Base-by-base conservation (phyloP, 164 flowering plant species). In the Macadamia tetraphylla region DNA sequence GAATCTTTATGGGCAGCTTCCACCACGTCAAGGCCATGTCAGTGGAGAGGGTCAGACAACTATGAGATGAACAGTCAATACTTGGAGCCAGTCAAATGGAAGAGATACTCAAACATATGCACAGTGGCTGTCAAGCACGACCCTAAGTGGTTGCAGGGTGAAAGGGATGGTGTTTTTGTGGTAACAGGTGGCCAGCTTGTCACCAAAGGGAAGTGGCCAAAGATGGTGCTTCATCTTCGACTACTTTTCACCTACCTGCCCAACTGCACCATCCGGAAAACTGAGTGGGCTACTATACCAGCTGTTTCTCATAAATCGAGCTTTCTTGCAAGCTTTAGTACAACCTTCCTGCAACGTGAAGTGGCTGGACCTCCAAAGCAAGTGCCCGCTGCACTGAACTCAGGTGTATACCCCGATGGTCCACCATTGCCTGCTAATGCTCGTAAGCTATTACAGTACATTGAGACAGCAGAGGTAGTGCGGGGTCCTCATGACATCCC, bases 161-260 rank as follows among this genome's bases (percentile, higher is more conserved):
- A 73, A 60, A 29, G 72, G 6, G 9, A 35, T 10, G 92, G 90
- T 9, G 94, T 84, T 17, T 90, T 81, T 64, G 74, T 90, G 18
- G 98, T 92, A 1, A 90, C 98, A 3, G 98, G 98, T 9, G 94
- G 91, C 14, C 98, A 90, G 79, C 85, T 92, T 66, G 44, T 87
- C 46, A 74, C 81, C 72, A 83, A 81, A 63, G 95, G 96, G 43
- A 81, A 78, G 46, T 84, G 96, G 90, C 88, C 96, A 1, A 88
- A 80, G 75, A 83, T 83, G 0, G 79, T 79, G 6, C 91, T 92
- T 70, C 96, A 92, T 70, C 89, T 92, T 53, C 88, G 91, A 10
- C 81, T 92, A 29, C 90, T 84, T 30, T 92, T 77, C 74, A 81
- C 87, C 9, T 76, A 81, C 69, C 65, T 92, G 9, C 92, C 98